These are phyloP conservation scores for Hygrophoropsis aurantiaca DNA, from an alignment of 768 basidiomycete species.

Conservation along the genomic window DNA sequence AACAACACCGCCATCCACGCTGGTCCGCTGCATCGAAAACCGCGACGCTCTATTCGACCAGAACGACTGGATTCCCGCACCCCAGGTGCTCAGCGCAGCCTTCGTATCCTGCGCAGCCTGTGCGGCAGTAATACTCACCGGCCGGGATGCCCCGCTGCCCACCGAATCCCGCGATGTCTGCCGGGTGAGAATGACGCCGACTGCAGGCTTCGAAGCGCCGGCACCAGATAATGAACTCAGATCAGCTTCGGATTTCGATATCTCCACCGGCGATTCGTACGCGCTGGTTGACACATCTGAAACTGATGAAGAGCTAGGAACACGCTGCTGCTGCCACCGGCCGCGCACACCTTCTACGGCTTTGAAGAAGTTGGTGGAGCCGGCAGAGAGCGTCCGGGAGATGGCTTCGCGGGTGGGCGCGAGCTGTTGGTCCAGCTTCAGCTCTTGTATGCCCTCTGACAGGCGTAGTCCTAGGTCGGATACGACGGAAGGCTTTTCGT, in stretches of 20 bases:
- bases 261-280: conserved; percentile 23
- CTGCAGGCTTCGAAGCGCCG: conserved; percentile 15
- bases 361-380: conserved; percentile 82
- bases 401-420: conserved; percentile 91
- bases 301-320: conserved; percentile 20
- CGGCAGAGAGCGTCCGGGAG: conserved; percentile 66
- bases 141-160: conserved; percentile 15
- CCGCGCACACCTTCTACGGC: conserved; percentile 88
- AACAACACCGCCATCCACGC: conserved; percentile 19
- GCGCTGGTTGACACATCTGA: conserved; percentile 19
- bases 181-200: conserved; percentile 11
- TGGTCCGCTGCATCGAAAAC: conserved; percentile 34
- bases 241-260: conserved; percentile 28
- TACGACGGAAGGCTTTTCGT: conserved; percentile 84
- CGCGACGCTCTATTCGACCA: conserved; percentile 40
- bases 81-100: conserved; percentile 38
- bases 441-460: conserved; percentile 90
- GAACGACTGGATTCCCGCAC: conserved; percentile 49
- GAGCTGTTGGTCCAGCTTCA: conserved; percentile 91
- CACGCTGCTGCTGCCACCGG: conserved; percentile 55
- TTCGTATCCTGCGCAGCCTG: conserved; percentile 34
- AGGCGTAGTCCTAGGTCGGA: conserved; percentile 90
- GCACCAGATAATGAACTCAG: conserved; percentile 6
- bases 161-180: conserved; percentile 28
- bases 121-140: conserved; percentile 21